phyloP scores from a whole-genome alignment of 768 basidiomycete genomes.

The Amylocystis lapponica region DNA sequence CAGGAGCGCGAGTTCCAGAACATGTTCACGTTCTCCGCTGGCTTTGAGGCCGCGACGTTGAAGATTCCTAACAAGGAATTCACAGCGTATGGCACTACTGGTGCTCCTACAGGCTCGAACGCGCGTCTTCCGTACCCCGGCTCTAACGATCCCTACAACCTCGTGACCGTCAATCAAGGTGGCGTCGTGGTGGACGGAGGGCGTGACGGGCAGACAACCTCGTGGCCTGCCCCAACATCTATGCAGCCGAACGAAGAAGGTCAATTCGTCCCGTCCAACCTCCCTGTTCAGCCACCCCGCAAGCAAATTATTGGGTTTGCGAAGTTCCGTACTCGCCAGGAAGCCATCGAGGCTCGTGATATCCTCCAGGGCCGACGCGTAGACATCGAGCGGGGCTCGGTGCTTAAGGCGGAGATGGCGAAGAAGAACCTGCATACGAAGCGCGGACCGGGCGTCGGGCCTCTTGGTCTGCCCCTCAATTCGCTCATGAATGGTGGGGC shows the following conservation, averaged over 20 bases:
- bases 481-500: slow-evolving; percentile 10
- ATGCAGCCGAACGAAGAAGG: slow-evolving; percentile 30
- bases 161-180: slow-evolving; percentile 78
- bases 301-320: slow-evolving; percentile 99
- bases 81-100: slow-evolving; percentile 57
- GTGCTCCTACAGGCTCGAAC: slow-evolving; percentile 12
- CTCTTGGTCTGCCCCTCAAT: slow-evolving; percentile 14
- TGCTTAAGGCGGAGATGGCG: slow-evolving; percentile 98
- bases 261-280: slow-evolving; percentile 25
- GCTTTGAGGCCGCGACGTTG: slow-evolving; percentile 95
- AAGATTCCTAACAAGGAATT: slow-evolving; percentile 95
- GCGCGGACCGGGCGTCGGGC: slow-evolving; percentile 53
- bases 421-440: slow-evolving; percentile 99
- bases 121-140: slow-evolving; percentile 31
- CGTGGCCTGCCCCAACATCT: slow-evolving; percentile 48
- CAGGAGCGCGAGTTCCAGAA: slow-evolving; percentile 99
- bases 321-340: slow-evolving; percentile 83
- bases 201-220: slow-evolving; percentile 64
- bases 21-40: slow-evolving; percentile 95
- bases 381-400: slow-evolving; percentile 88
- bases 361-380: slow-evolving; percentile 84
- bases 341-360: slow-evolving; percentile 85
- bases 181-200: slow-evolving; percentile 78
- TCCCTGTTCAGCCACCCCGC: slow-evolving; percentile 36
- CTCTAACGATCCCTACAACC: slow-evolving; percentile 76